Evolutionary conservation across 129 eudicot genomes (phyloP), one percentile per base, ranked within the genome.

Genomic region (Escallonia herrerae): DNA sequence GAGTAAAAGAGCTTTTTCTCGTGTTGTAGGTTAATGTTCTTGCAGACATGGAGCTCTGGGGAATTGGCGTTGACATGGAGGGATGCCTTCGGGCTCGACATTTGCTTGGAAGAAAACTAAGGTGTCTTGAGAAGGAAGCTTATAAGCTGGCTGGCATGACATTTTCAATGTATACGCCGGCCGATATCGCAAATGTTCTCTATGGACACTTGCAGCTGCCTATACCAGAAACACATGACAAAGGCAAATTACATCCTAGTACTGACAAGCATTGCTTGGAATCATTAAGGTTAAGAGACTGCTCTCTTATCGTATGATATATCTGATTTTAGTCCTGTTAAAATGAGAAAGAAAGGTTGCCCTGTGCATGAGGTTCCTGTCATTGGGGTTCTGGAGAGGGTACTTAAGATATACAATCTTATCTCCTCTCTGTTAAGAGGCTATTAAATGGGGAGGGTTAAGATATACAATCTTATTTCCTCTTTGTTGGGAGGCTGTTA

Each of bases 31-130:
- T 81, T 47, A 74, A 94, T 60, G 86, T 94, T 78, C 90, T 89
- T 74, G 90, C 97, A 67, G 90, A 94, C 59, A 94, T 94, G 99
- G 99, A 94, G 81, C 84, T 77, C 39, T 79, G 81, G 40, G 99
- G 97, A 55, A 84, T 94, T 45, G 99, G 99, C 41, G 97, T 94
- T 64, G 95, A 94, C 81, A 89, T 94, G 93, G 97, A 94, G 58
- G 90, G 95, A 60, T 94, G 99, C 80, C 83, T 94, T 39, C 84
- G 72, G 70, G 89, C 95, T 40, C 87, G 97, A 14, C 79, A 89
- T 53, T 55, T 84, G 14, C 63, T 94, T 51, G 87, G 95, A 52
- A 82, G 65, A 73, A 94, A 94, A 68, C 91, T 94, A 41, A 94
- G 73, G 78, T 65, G 40, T 64, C 93, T 94, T 51, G 96, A 89